Conservation (phyloP, 78 protist genomes). For the Monocercomonoides exilis region DNA sequence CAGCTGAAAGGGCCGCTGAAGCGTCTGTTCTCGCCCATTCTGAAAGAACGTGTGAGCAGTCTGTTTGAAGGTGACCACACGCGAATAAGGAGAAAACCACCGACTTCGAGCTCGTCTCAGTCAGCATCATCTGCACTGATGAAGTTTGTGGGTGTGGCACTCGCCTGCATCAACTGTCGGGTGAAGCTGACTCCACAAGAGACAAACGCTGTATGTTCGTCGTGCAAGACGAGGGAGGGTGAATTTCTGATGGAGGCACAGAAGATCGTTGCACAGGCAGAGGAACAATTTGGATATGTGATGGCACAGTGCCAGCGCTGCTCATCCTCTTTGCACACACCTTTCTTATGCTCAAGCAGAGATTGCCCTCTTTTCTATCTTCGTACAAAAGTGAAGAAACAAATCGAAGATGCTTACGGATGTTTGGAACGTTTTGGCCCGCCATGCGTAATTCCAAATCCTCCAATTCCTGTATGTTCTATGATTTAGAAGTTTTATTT, state of each 20-base stretch:
- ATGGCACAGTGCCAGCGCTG: conserved; percentile 96
- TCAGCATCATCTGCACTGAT: background rate
- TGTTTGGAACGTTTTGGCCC: conserved; percentile 60
- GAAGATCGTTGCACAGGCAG: background rate
- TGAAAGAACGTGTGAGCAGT: conserved; percentile 33
- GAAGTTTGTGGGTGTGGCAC: background rate
- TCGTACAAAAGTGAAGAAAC: conserved; percentile 88
- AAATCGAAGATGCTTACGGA: conserved; percentile 55
- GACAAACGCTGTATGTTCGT: background rate
- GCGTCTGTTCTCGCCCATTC: conserved; percentile 82
- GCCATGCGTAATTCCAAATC: background rate
- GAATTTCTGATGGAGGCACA: background rate
- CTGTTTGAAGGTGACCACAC: background rate
- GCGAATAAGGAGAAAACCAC: background rate
- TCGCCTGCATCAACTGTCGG: background rate
- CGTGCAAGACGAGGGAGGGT: background rate
- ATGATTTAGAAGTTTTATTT: too few species aligned
- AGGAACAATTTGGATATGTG: background rate
- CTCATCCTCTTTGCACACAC: conserved; percentile 60
- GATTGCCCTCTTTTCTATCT: conserved; percentile 96
- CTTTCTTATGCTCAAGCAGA: conserved; percentile 64
- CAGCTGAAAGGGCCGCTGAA: conserved; percentile 82
- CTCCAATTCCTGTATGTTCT: too few species aligned
- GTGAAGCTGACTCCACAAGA: background rate
- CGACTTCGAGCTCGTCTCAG: background rate